Evolutionary conservation across 768 basidiomycete genomes (phyloP).

Genomic region (Lentinula guzmanii): DNA sequence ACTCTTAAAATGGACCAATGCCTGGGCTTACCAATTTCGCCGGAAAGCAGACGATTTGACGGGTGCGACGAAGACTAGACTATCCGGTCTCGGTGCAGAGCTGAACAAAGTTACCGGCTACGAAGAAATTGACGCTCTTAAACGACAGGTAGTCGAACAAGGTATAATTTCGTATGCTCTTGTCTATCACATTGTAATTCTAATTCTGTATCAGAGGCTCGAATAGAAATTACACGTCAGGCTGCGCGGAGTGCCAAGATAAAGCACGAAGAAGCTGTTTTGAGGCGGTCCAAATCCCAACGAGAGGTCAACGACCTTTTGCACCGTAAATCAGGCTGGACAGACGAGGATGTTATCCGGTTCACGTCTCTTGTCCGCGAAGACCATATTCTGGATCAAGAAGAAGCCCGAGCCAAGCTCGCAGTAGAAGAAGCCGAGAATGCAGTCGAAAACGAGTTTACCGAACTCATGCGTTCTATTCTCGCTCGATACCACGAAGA

Average conservation of each 20-base stretch:
- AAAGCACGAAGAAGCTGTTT: constrained; percentile 74
- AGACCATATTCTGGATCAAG: constrained; percentile 84
- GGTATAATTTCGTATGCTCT: constrained; percentile 41
- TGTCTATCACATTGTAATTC: background rate
- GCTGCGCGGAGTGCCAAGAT: constrained; percentile 69
- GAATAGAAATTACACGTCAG: constrained; percentile 60
- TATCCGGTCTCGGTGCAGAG: constrained; percentile 71
- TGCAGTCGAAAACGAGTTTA: constrained; percentile 82
- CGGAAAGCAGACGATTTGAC: constrained; percentile 56
- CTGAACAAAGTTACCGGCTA: constrained; percentile 91
- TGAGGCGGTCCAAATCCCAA: constrained; percentile 77
- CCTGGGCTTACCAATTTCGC: constrained; percentile 39
- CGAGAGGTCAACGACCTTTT: constrained; percentile 94
- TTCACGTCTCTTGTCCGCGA: constrained; percentile 89
- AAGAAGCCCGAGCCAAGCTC: constrained; percentile 64
- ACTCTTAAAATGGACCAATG: constrained; percentile 44
- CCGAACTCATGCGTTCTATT: constrained; percentile 81
- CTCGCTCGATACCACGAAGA: constrained; percentile 95
- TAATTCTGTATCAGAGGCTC: constrained; percentile 50
- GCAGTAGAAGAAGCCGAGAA: constrained; percentile 67
- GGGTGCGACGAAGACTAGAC: constrained; percentile 44
- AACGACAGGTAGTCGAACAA: constrained; percentile 69
- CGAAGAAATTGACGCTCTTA: constrained; percentile 79
- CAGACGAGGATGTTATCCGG: constrained; percentile 75
- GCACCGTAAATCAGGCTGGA: constrained; percentile 92